Evolutionary conservation across 2,329 filamentous ascomycete species (phyloP).

Genomic region (Arthrobotrys sphaeroides): DNA sequence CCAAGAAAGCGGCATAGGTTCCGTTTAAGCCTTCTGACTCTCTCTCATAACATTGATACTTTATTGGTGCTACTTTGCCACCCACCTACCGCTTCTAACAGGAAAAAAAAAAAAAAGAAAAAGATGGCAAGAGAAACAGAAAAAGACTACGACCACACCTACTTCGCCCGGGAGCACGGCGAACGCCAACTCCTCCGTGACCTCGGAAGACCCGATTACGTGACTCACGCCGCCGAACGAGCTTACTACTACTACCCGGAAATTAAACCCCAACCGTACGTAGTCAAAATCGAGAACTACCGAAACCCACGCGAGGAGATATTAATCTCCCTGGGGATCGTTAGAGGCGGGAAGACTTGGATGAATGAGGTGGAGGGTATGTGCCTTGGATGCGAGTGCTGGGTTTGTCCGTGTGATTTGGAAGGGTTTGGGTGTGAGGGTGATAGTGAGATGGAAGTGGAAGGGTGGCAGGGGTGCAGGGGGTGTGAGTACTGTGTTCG

Average conservation of each 20-base stretch:
- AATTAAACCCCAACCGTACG: not conserved
- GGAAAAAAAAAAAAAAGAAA: no score
- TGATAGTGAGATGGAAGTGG: not conserved
- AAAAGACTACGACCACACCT: conserved; percentile 29
- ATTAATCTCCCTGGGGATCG: not conserved
- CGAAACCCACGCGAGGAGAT: conserved; percentile 6
- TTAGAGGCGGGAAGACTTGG: not conserved
- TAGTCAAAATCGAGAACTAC: conserved; percentile 31
- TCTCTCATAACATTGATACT: no score
- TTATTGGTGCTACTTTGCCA: no score
- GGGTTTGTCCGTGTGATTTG: conserved; percentile 24
- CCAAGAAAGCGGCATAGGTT: no score
- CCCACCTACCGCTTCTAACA: no score
- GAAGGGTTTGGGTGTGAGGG: not conserved
- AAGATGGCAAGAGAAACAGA: conserved; percentile 29
- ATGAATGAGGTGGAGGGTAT: conserved; percentile 8
- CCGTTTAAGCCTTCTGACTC: no score
- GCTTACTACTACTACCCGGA: conserved; percentile 28
- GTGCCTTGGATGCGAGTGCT: conserved; percentile 35
- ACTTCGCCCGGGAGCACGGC: conserved; percentile 17
- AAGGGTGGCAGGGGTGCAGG: conserved; percentile 23
- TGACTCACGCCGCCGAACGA: conserved; percentile 30
- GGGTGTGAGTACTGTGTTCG: conserved; percentile 24
- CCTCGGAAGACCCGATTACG: conserved; percentile 20
- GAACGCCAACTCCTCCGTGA: conserved; percentile 13